phyloP scores from a whole-genome alignment of 2,329 filamentous ascomycete genomes.

The Ceratocystis eucalypticola region DNA sequence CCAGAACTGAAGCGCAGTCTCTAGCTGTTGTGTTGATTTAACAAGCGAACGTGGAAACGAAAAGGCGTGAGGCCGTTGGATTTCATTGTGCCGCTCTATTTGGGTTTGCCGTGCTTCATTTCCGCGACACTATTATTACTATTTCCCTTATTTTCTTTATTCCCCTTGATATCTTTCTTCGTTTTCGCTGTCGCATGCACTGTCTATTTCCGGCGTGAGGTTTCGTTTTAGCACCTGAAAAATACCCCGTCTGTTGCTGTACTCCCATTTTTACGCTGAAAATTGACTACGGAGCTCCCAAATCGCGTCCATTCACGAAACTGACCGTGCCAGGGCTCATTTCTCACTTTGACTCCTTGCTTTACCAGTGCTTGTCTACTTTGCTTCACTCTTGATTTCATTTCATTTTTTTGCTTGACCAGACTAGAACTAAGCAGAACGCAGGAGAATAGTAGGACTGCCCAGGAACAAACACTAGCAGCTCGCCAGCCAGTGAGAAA shows the following conservation, averaged over 20 bases:
- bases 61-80: not conserved
- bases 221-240: not conserved
- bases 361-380: not conserved
- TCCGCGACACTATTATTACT: not conserved
- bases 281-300: not conserved
- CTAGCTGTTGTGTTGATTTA: not conserved
- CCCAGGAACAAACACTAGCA: too few species aligned
- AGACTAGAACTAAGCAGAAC: too few species aligned
- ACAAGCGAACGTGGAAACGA: not conserved
- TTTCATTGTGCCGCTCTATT: not conserved
- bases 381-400: not conserved
- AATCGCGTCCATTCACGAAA: conserved; percentile 13
- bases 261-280: not conserved
- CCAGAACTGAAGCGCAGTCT: not conserved
- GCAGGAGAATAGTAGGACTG: too few species aligned
- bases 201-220: conserved; percentile 18
- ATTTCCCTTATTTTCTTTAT: not conserved
- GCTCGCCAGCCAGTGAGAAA: not conserved
- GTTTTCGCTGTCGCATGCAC: conserved; percentile 20
- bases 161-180: not conserved
- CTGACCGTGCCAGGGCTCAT: not conserved
- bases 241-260: not conserved
- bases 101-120: not conserved
- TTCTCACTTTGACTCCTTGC: conserved; percentile 8
- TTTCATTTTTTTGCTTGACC: not conserved